Percentiles rank a stretch among this genome's conserved stretches.
These are phyloP conservation scores for Penicillium sp. DNA, from an alignment of 2,329 filamentous ascomycete species.

Conservation along the genomic window DNA sequence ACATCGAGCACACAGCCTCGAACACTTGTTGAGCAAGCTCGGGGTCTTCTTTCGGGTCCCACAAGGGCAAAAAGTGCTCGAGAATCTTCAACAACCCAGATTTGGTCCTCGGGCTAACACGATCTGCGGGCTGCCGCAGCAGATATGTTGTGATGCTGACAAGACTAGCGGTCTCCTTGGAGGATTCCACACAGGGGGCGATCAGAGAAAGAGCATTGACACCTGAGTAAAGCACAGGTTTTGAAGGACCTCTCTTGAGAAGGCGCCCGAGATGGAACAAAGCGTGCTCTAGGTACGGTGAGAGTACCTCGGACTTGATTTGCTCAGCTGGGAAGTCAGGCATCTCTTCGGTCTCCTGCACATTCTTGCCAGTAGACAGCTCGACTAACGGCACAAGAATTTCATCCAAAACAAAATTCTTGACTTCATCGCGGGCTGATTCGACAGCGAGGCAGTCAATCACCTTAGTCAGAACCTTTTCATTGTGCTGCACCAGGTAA, in stretches of 20 bases:
- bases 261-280: constrained; percentile 55
- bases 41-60: constrained; percentile 55
- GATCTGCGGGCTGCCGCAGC: constrained; percentile 77
- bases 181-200: constrained; percentile 67
- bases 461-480: constrained; percentile 63
- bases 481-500: constrained; percentile 66
- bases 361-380: constrained; percentile 55
- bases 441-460: constrained; percentile 69
- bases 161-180: constrained; percentile 65
- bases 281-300: constrained; percentile 64
- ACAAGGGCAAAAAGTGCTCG: constrained; percentile 72
- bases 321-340: constrained; percentile 41
- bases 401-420: constrained; percentile 70
- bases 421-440: constrained; percentile 83
- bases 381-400: constrained; percentile 70
- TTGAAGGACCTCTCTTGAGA: constrained; percentile 61
- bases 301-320: constrained; percentile 38
- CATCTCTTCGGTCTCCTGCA: constrained; percentile 50
- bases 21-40: constrained; percentile 67
- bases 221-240: constrained; percentile 73
- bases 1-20: constrained; percentile 73
- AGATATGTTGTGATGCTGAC: constrained; percentile 78
- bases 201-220: constrained; percentile 77
- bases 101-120: constrained; percentile 81
- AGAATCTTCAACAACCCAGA: constrained; percentile 75